Conservation (phyloP, 768 basidiomycete genomes). For the Suillus brevipes region DNA sequence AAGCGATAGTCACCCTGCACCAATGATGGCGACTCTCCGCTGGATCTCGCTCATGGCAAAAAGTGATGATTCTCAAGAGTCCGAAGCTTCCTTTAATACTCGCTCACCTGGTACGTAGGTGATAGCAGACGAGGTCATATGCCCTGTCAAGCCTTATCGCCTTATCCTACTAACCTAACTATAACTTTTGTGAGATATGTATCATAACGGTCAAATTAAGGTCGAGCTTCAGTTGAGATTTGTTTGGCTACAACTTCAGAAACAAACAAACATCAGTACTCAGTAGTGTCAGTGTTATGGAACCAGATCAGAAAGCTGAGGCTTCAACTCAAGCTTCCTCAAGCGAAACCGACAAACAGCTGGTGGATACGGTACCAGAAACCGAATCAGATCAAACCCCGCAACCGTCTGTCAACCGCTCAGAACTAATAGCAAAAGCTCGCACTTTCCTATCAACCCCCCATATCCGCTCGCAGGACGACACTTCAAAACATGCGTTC, state of each 20-base stretch:
- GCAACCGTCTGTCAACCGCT: conserved; percentile 26
- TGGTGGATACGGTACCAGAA: neutral
- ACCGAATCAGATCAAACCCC: neutral
- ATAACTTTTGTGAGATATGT: neutral
- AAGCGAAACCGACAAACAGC: neutral
- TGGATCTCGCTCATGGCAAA: neutral
- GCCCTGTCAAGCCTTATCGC: neutral
- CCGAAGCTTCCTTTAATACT: neutral
- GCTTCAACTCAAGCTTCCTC: neutral
- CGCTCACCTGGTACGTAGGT: neutral
- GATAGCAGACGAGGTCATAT: neutral
- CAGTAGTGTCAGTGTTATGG: neutral
- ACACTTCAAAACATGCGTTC: conserved; percentile 57
- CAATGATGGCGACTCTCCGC: conserved; percentile 23
- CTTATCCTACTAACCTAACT: neutral
- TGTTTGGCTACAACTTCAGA: neutral
- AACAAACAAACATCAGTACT: neutral
- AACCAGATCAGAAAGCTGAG: neutral
- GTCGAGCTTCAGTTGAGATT: neutral
- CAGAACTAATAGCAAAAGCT: conserved; percentile 54
- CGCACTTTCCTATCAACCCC: conserved; percentile 67
- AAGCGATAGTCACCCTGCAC: conserved; percentile 19
- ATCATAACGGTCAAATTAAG: neutral
- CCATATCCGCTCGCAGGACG: conserved; percentile 60
- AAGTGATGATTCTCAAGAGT: neutral